Evolutionary conservation across 495 filamentous ascomycete genomes (phyloP), one percentile per base, ranked within the genome.

Genomic region (Hyaloscypha hepaticicola): DNA sequence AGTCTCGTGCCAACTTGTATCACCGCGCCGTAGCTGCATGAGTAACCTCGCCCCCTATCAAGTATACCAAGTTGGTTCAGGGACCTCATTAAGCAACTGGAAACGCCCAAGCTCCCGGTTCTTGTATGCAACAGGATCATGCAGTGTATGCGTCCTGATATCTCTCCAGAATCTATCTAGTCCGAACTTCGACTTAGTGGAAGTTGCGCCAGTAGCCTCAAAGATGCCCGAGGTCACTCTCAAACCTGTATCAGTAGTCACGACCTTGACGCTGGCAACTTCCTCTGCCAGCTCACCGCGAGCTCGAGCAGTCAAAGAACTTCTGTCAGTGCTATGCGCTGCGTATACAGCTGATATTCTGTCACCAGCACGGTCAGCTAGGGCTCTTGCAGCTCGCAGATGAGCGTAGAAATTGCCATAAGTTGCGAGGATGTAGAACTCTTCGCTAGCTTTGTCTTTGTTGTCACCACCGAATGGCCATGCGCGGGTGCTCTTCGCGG

Each of bases 101-200:
- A 71, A 87, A 66, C 81, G 72, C 0, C 85, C 84, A 66, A 87
- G 57, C 75, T 87, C 84, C 57, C 79, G 72, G 55, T 83, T 81
- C 79, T 87, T 86, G 66, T 87, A 86, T 48, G 83, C 81, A 29
- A 87, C 82, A 3, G 85, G 85, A 70, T 88, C 85, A 75, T 88
- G 85, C 67, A 87, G 70, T 0, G 77, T 82, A 71, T 88, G 85
- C 22, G 82, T 84, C n/a, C 85, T 70, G 16, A 86, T 70, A 66
- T 87, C 84, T 57, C 85, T 73, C 83, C 83, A 87, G 71, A 83
- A 87, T 33, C 85, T 73, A 73, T 86, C 85, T 58, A 88, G 72
- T 0, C 83, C 83, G 0, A 83, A 79, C 67, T 79, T 85, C 31
- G 70, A 70, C 1, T 77, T 74, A 14, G 84, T 87, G 6, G 84